Evolutionary conservation across 164 flowering plant genomes (phyloP), one percentile per base, ranked within the genome.

Genomic region (Nelumbo lutea): DNA sequence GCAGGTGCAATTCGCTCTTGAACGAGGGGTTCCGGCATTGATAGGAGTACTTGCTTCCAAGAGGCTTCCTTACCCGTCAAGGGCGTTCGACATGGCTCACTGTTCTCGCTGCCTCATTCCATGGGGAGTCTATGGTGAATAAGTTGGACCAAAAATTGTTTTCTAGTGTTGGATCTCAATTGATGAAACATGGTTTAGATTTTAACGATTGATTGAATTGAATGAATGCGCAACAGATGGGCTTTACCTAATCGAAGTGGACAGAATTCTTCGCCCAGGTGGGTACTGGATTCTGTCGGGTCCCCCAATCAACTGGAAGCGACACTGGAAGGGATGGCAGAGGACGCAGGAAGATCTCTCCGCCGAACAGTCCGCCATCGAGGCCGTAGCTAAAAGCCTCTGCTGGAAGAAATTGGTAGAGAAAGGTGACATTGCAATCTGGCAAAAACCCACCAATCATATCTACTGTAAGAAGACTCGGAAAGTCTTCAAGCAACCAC

Each of bases 51-150:
- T 96, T 1, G 91, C 97, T 59, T 77, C 97, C n/a, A 76, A 71
- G 1, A 77, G 96, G 72, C 92, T 91, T 42, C 99, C 98, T 44
- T 96, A 88, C 76, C 99, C 99, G 9, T 82, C 98, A 0, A 79
- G 95, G 61, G 86, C 98, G 9, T 95, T 95, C 61, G 97, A 95
- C 81, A 82, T 95, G 88, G 97, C 97, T 48, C 99, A 95, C 76
- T 95, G 99, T 67, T 92, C 99, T 14, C 87, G 99, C 1, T 95
- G 99, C 80, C 96, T 95, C 64, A 90, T 96, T 60, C 98, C 97
- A 0, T 96, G 98, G 98, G 90, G 82, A 68, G 78, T 74, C 15
- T 75, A 78, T 70, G 93, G 98, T 95, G 77, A 53, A 47, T 43
- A 56, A 7, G 7, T 42, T 3, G 42, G 27, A 42, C 45, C 42